A percentile compares a stretch with the other conserved stretches of the same genome.
Conservation (phyloP, 768 basidiomycete species). For the Tylopilus felleus region DNA sequence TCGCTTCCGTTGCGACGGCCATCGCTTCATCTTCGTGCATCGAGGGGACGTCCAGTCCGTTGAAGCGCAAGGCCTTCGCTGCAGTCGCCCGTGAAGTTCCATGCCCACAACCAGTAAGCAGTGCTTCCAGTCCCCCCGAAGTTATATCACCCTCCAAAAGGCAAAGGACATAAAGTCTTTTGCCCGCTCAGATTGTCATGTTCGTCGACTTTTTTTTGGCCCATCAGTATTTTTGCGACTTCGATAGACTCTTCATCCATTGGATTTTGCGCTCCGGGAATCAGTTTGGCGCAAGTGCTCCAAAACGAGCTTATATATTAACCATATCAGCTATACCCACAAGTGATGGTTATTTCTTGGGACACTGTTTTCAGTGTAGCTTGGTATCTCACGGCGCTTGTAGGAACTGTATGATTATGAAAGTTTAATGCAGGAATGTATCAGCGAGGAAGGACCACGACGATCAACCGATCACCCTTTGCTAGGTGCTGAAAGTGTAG, state of each 20-base stretch:
- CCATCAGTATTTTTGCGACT: neutral
- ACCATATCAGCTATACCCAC: neutral
- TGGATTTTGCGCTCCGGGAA: neutral
- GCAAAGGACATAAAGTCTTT: slow-evolving; percentile 2
- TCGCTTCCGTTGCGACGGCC: neutral
- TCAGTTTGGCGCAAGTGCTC: neutral
- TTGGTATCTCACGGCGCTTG: neutral
- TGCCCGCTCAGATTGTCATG: too few relatives aligned
- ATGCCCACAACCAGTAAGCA: too few relatives aligned
- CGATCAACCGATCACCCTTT: neutral
- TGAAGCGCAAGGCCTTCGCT: slow-evolving; percentile 29
- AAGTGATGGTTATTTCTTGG: neutral
- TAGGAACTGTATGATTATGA: neutral
- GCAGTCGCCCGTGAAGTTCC: too few relatives aligned
- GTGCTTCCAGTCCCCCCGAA: neutral
- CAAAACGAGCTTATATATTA: neutral
- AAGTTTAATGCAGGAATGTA: neutral
- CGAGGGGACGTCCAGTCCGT: neutral
- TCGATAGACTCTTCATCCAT: neutral
- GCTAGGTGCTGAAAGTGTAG: neutral
- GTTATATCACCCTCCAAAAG: slow-evolving; percentile 18
- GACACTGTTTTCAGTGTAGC: neutral
- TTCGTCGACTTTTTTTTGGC: neutral
- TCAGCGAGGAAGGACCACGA: neutral
- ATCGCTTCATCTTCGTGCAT: neutral